phyloP scores from a whole-genome alignment of 2,329 filamentous ascomycete genomes.

The Colletotrichum noveboracense region DNA sequence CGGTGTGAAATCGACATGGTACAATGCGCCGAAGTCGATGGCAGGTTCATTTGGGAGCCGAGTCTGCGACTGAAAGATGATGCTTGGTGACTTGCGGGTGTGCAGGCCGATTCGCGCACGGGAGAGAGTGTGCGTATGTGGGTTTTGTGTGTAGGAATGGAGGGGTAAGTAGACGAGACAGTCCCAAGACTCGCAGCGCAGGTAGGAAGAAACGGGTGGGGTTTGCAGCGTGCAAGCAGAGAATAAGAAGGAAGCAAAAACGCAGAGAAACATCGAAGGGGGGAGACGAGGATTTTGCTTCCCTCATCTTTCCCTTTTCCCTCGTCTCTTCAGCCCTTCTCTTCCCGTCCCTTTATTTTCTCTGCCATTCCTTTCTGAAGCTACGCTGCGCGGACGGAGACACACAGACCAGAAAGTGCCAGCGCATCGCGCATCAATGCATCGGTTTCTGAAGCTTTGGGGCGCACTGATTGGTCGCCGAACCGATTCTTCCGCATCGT shows the following conservation, averaged over 20 bases:
- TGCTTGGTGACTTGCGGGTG: background rate
- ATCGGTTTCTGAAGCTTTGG: background rate
- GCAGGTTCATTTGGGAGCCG: background rate
- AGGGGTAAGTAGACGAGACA: background rate
- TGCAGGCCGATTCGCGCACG: background rate
- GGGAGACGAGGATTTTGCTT: background rate
- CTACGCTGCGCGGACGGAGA: constrained; percentile 30
- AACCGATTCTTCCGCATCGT: constrained; percentile 13
- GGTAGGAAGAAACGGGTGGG: background rate
- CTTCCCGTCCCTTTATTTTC: background rate
- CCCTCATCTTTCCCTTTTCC: background rate
- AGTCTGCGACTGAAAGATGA: background rate
- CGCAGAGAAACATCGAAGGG: background rate
- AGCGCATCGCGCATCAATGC: constrained; percentile 27
- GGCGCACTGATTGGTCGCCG: constrained; percentile 10
- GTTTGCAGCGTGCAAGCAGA: background rate
- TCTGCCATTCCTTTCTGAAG: constrained; percentile 16
- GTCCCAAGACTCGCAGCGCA: background rate
- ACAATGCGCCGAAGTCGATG: background rate
- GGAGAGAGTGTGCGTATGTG: background rate
- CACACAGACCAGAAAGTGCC: constrained; percentile 37
- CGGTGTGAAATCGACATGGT: background rate
- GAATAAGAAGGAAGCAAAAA: background rate
- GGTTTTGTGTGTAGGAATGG: background rate
- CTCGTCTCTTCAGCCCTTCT: background rate